Base-by-base conservation (phyloP, 2,329 filamentous ascomycete species). In the Microcera coccophila region DNA sequence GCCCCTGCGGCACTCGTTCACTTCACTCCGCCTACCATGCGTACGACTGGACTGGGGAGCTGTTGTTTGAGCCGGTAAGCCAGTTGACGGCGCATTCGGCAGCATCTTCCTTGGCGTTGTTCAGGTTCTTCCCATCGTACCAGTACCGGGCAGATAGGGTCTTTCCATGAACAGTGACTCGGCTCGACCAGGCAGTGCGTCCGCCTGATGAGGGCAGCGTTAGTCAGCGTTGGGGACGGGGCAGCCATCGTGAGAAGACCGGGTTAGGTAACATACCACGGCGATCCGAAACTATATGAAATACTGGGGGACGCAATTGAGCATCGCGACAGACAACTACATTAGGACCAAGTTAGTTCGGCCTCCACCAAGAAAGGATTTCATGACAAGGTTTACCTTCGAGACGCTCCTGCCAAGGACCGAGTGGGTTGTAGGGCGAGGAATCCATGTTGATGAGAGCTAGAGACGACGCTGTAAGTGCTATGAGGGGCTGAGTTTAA, bases 91-190 rank as follows among this genome's bases (percentile, higher is more conserved):
- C 89, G 48, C 85, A 78, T 67, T 95, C 88, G 52, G 90, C 89
- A n/a, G 88, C 90, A 63, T 95, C 90, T 66, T 95, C 90, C 67
- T 81, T 84, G 45, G 89, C 89, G 60, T 94, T 94, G 72, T 90
- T 81, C 65, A 91, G 75, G 61, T 88, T 89, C 62, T 88, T 82
- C 48, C 89, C 89, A 65, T 94, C 90, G 68, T 95, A 95, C 88
- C 88, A 95, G 68, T 82, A 95, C 49, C 88, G 80, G 36, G 89
- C 89, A n/a, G 75, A 63, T 57, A 87, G 76, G 36, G 70, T 75
- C 38, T 75, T 69, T 41, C 82, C 83, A 55, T 79, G 73, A 44
- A 95, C 78, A n/a, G 74, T 81, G 45, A 95, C 88, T 45, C 77
- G 78, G 71, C 84, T 86, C 44, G 88, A 91, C 90, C 90, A 95